Conservation (phyloP, 2,329 filamentous ascomycete species). For the Penicillium sp. region DNA sequence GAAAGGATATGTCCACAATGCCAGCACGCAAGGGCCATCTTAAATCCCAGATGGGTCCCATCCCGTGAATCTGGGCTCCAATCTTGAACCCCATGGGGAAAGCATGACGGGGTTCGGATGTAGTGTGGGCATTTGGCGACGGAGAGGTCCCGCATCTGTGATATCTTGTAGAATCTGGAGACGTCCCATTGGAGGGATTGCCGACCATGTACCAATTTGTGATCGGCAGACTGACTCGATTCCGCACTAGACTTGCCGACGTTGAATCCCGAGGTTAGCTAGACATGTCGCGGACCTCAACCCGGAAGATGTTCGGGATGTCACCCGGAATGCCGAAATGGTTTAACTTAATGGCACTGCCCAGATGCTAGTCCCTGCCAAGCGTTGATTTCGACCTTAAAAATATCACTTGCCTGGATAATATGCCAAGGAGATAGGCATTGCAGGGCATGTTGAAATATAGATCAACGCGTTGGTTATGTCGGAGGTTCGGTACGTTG, state of each 20-base stretch:
- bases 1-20: not conserved
- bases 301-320: slow-evolving; percentile 4
- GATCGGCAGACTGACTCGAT: not conserved
- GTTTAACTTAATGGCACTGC: not conserved
- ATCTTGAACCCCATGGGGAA: slow-evolving; percentile 12
- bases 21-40: not conserved
- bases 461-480: too few species aligned
- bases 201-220: not conserved
- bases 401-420: too few species aligned
- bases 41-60: not conserved
- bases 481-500: too few species aligned
- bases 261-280: slow-evolving; percentile 9
- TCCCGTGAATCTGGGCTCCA: not conserved
- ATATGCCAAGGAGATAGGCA: too few species aligned
- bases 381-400: not conserved
- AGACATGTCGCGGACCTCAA: slow-evolving; percentile 1
- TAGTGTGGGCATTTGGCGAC: slow-evolving; percentile 1
- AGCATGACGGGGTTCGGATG: slow-evolving; percentile 2
- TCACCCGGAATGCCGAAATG: not conserved
- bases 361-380: not conserved
- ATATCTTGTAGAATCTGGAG: not conserved
- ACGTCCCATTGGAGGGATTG: not conserved
- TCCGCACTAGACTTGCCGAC: not conserved
- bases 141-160: not conserved
- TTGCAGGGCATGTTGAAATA: too few species aligned